Percentiles rank a stretch among this genome's conserved stretches.
phyloP scores from a whole-genome alignment of 345 rosid species.

The Hirschfeldia incana region DNA sequence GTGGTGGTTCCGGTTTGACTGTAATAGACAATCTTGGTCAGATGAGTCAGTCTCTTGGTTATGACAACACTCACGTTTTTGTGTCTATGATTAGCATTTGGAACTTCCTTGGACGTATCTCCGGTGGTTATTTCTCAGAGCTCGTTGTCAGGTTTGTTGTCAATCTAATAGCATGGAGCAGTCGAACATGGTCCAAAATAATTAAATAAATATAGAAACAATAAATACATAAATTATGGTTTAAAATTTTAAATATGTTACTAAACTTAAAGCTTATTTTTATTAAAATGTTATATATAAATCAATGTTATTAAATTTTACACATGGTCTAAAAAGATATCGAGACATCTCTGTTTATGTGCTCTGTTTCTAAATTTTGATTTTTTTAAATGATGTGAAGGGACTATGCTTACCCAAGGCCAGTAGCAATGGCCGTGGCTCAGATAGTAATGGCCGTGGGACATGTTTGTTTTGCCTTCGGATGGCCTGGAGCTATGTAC shows the following conservation, averaged over 20 bases:
- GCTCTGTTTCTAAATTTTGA: constrained; percentile 10
- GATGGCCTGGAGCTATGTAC: constrained; percentile 94
- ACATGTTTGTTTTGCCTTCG: constrained; percentile 81
- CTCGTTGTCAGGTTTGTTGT: constrained; percentile 67
- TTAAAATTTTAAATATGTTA: too few relatives aligned
- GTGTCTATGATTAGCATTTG: constrained; percentile 98
- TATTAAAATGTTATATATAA: too few relatives aligned
- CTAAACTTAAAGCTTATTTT: background rate
- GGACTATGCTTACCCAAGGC: constrained; percentile 91
- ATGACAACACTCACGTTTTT: constrained; percentile 76
- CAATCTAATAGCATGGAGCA: background rate
- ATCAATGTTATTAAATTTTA: too few relatives aligned
- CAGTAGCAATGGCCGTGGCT: constrained; percentile 77
- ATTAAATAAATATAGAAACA: background rate
- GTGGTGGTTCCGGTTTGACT: constrained; percentile 95
- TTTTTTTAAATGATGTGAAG: constrained; percentile 39
- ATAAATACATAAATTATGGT: background rate
- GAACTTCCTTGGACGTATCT: constrained; percentile 96
- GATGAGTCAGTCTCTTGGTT: constrained; percentile 88
- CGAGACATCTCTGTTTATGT: background rate
- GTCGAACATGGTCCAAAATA: background rate
- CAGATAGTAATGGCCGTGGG: constrained; percentile 88
- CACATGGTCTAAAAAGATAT: background rate
- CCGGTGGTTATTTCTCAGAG: constrained; percentile 97
- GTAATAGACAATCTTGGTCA: constrained; percentile 98